phyloP scores from a whole-genome alignment of 1,284 basidiomycete genomes.

The Ustilago hordei region DNA sequence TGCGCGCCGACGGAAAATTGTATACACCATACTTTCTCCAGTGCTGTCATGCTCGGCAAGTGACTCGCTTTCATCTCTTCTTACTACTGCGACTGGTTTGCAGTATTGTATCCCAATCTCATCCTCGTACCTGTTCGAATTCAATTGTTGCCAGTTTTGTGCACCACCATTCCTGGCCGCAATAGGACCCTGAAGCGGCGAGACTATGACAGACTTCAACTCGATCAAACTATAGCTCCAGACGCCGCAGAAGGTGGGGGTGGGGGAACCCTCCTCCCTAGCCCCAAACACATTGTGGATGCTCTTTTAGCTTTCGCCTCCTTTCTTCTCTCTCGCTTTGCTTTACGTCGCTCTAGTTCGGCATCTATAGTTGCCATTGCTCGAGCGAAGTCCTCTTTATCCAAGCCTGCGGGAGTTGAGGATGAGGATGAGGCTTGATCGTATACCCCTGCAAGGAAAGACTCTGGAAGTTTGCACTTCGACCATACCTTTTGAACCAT shows the following conservation, averaged over 20 bases:
- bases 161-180: too few species aligned
- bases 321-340: constrained; percentile 4
- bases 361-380: constrained; percentile 39
- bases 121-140: too few species aligned
- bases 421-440: constrained; percentile 13
- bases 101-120: too few species aligned
- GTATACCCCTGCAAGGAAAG: constrained; percentile 29
- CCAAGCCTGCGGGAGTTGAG: not conserved
- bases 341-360: constrained; percentile 24
- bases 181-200: too few species aligned
- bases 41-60: too few species aligned
- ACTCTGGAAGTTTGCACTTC: constrained; percentile 14
- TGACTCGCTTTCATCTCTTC: too few species aligned
- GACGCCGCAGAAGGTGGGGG: constrained; percentile 10
- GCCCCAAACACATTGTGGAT: not conserved
- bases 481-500: constrained; percentile 25
- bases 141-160: too few species aligned
- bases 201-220: too few species aligned
- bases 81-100: too few species aligned
- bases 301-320: not conserved
- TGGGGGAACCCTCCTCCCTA: constrained; percentile 16
- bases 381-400: constrained; percentile 19
- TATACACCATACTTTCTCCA: too few species aligned
- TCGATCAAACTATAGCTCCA: too few species aligned
- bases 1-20: too few species aligned